Percentiles rank a stretch among this genome's conserved stretches.
Conservation (phyloP, 2,329 filamentous ascomycete genomes). For the Grosmannia clavigera region DNA sequence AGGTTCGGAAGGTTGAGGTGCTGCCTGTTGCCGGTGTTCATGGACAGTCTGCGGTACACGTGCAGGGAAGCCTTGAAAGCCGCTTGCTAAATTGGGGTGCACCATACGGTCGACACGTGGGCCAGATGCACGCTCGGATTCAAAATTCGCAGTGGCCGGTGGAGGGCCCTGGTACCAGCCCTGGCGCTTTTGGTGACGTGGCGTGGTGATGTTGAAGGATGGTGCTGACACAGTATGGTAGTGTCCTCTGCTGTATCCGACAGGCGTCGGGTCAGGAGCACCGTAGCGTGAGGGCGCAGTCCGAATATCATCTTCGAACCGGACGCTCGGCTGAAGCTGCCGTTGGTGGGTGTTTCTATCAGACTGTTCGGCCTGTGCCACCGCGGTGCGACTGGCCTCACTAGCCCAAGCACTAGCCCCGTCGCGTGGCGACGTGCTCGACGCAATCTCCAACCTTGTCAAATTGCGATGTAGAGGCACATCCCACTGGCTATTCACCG, state of each 20-base stretch:
- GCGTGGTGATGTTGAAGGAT: slow-evolving; percentile 31
- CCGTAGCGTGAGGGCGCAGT: slow-evolving; percentile 8
- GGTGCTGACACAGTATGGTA: slow-evolving; percentile 51
- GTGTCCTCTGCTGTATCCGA: slow-evolving; percentile 22
- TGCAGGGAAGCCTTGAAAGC: slow-evolving; percentile 12
- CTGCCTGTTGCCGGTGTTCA: slow-evolving; percentile 1
- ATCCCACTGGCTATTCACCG: slow-evolving; percentile 39
- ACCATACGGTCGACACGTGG: slow-evolving; percentile 40
- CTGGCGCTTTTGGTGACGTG: slow-evolving; percentile 51
- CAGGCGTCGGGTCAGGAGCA: slow-evolving; percentile 11
- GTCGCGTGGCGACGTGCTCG: slow-evolving; percentile 36
- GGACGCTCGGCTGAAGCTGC: slow-evolving; percentile 26
- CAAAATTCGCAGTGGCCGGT: slow-evolving; percentile 5
- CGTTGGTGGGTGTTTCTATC: slow-evolving; percentile 19
- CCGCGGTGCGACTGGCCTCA: slow-evolving; percentile 42
- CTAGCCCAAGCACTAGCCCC: slow-evolving; percentile 42
- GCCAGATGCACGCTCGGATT: slow-evolving; percentile 7
- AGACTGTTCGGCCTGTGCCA: slow-evolving; percentile 40
- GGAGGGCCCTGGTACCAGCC: slow-evolving; percentile 57
- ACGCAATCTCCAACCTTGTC: slow-evolving; percentile 52
- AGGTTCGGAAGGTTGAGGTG: neutral
- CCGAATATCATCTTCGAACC: slow-evolving; percentile 39
- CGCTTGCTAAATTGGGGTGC: slow-evolving; percentile 34
- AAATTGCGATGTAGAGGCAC: slow-evolving; percentile 53
- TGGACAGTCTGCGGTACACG: slow-evolving; percentile 11